Conservation (phyloP, 2,329 filamentous ascomycete genomes). For the Fusarium concolor region DNA sequence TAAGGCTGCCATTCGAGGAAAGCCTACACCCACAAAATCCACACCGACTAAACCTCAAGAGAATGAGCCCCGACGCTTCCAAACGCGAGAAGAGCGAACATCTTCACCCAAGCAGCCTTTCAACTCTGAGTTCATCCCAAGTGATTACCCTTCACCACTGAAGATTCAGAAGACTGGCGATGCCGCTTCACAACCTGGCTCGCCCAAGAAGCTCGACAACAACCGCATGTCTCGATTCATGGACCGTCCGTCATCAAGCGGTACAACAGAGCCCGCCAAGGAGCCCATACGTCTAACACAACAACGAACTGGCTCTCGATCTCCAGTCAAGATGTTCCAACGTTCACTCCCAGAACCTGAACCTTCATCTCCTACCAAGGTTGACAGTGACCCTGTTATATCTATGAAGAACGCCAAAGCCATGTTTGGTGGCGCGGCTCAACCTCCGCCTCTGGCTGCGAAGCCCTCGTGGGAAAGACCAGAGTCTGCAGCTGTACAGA, state of each 20-base stretch:
- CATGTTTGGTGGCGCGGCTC: slow-evolving; percentile 49
- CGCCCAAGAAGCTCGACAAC: slow-evolving; percentile 68
- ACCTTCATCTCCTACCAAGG: slow-evolving; percentile 49
- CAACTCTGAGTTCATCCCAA: slow-evolving; percentile 41
- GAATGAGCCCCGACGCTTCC: slow-evolving; percentile 12
- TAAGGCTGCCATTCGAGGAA: slow-evolving; percentile 48
- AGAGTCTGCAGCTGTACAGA: slow-evolving; percentile 34
- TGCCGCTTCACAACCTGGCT: slow-evolving; percentile 58
- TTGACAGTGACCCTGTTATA: slow-evolving; percentile 51
- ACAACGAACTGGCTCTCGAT: slow-evolving; percentile 52
- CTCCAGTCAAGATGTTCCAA: slow-evolving; percentile 53
- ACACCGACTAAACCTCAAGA: slow-evolving; percentile 37
- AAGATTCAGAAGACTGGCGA: slow-evolving; percentile 48
- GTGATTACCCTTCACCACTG: slow-evolving; percentile 45
- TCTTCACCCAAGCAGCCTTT: slow-evolving; percentile 40
- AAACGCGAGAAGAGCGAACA: slow-evolving; percentile 24
- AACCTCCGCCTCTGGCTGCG: slow-evolving; percentile 27
- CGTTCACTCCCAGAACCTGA: slow-evolving; percentile 47
- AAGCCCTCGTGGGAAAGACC: slow-evolving; percentile 42
- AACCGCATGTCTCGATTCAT: slow-evolving; percentile 71
- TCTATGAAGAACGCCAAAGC: slow-evolving; percentile 52
- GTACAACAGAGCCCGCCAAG: slow-evolving; percentile 41
- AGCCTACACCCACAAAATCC: slow-evolving; percentile 43
- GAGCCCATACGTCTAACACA: slow-evolving; percentile 47
- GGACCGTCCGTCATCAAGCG: slow-evolving; percentile 54